Evolutionary conservation across 306 rosid genomes (phyloP).

Genomic region (Hippophae gyantsensis): DNA sequence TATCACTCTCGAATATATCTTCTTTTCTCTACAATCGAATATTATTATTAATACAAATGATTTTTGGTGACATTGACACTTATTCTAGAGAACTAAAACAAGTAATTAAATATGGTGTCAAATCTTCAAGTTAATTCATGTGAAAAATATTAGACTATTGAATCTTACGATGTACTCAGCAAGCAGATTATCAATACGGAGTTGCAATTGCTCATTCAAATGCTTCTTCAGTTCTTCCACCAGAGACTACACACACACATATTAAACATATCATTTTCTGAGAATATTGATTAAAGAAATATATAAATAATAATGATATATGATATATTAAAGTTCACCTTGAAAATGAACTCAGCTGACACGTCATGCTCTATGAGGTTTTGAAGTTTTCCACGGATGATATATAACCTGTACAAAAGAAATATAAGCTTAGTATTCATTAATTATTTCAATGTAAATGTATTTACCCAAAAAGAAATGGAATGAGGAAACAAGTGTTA

Average conservation of each 20-base stretch:
- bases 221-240: conserved; percentile 33
- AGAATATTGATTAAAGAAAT: background rate
- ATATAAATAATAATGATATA: background rate
- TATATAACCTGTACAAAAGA: conserved; percentile 37
- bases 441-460: no score
- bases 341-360: conserved; percentile 45
- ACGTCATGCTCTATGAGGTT: conserved; percentile 48
- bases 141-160: background rate
- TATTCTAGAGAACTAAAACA: no score
- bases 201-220: conserved; percentile 27
- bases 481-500: conserved; percentile 21
- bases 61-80: no score
- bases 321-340: conserved; percentile 14
- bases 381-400: conserved; percentile 56
- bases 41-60: no score
- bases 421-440: background rate
- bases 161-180: conserved; percentile 45
- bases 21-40: conserved; percentile 34
- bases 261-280: background rate
- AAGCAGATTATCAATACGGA: conserved; percentile 37
- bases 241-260: conserved; percentile 27
- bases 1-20: conserved; percentile 25
- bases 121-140: background rate
- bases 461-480: background rate
- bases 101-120: background rate